A percentile compares a stretch with the other conserved stretches of the same genome.
phyloP scores from a whole-genome alignment of 345 rosid species.

The Corchorus olitorius region DNA sequence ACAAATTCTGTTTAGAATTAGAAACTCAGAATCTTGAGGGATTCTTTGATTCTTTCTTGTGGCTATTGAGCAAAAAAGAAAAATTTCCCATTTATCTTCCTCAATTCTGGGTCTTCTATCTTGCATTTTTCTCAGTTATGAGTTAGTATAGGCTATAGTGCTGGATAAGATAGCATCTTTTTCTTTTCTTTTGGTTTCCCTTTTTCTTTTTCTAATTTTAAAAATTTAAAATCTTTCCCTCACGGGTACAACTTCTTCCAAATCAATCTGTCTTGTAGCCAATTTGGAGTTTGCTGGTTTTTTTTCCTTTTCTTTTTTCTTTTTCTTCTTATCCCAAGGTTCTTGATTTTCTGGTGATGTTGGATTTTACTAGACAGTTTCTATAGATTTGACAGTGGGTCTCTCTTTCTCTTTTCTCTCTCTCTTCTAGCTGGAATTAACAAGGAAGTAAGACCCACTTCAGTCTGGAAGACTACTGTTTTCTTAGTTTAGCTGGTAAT shows the following conservation, averaged over 20 bases:
- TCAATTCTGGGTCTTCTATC: conserved; percentile 27
- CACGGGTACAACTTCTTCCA: conserved; percentile 11
- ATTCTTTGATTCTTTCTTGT: conserved; percentile 38
- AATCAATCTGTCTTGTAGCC: conserved; percentile 28
- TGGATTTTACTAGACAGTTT: conserved; percentile 43
- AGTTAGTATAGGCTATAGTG: conserved; percentile 23
- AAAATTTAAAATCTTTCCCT: background rate
- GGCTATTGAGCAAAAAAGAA: conserved; percentile 17
- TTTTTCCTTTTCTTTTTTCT: conserved; percentile 2
- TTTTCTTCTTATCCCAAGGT: conserved; percentile 23
- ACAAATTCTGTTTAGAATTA: conserved; percentile 38
- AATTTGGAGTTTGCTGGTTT: conserved; percentile 29
- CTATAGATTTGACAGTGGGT: conserved; percentile 45
- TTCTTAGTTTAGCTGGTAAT: conserved; percentile 30
- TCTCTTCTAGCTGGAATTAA: conserved; percentile 35
- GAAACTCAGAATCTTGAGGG: conserved; percentile 38
- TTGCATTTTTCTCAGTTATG: conserved; percentile 28
- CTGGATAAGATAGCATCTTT: conserved; percentile 46
- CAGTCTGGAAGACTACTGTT: conserved; percentile 23
- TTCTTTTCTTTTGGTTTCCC: background rate
- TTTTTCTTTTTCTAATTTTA: conserved; percentile 18
- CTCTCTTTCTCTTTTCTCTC: conserved; percentile 29
- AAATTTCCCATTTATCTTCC: conserved; percentile 26
- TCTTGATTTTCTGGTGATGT: conserved; percentile 39
- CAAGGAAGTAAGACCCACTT: conserved; percentile 35